Evolutionary conservation across 805 yeast species (phyloP).

Genomic region (Kluyveromyces siamensis): DNA sequence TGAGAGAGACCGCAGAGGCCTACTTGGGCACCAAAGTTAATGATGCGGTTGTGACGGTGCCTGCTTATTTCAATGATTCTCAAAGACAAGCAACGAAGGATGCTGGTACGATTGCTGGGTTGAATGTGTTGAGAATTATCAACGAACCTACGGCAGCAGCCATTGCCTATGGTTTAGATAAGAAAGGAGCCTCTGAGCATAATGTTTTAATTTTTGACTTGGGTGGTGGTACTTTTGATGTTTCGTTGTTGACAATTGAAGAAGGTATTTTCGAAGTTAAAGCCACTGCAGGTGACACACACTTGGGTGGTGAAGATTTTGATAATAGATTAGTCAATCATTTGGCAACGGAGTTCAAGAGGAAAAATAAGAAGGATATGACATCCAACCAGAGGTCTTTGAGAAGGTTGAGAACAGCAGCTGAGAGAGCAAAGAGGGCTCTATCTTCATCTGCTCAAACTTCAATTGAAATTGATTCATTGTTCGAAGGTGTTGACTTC

Average conservation of each 20-base stretch:
- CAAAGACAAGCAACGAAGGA: constrained; percentile 98
- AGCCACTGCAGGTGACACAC: constrained; percentile 67
- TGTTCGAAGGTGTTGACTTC: constrained; percentile 92
- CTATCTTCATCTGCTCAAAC: constrained; percentile 94
- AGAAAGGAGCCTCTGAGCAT: constrained; percentile 68
- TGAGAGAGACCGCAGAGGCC: constrained; percentile 88
- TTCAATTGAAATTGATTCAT: constrained; percentile 88
- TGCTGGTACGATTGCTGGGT: constrained; percentile 94
- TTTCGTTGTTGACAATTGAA: constrained; percentile 80
- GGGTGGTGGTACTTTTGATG: constrained; percentile 99
- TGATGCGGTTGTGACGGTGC: constrained; percentile 92
- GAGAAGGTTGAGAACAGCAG: constrained; percentile 95
- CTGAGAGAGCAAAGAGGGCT: constrained; percentile 98
- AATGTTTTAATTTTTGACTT: constrained; percentile 86
- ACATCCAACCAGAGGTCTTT: constrained; percentile 88
- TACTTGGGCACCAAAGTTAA: constrained; percentile 72
- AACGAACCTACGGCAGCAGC: constrained; percentile 98
- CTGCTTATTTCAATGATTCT: constrained; percentile 95
- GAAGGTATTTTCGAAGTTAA: constrained; percentile 96
- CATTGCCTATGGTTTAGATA: constrained; percentile 89
- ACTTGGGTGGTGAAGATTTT: constrained; percentile 97
- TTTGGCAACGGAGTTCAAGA: constrained; percentile 87
- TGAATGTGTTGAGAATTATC: constrained; percentile 88
- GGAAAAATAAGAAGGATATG: constrained; percentile 90
- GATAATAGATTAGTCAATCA: constrained; percentile 89